Evolutionary conservation across 805 yeast species (phyloP).

Genomic region (Candida vaughaniae): DNA sequence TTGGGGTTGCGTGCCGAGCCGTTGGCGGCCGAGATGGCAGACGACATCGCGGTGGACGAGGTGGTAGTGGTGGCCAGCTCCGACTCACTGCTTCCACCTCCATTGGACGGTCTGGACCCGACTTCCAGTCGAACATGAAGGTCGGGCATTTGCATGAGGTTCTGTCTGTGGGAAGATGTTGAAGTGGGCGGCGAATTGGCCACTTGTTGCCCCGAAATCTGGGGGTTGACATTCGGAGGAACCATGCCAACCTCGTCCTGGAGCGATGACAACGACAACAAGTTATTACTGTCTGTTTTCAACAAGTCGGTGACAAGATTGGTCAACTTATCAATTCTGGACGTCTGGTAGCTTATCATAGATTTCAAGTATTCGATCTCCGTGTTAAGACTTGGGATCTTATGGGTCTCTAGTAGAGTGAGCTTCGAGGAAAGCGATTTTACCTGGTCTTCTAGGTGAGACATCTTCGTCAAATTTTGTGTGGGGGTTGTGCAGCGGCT

Average conservation of each 20-base stretch:
- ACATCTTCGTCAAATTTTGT: too few relatives aligned
- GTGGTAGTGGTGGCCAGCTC: conserved; percentile 43
- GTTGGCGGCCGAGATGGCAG: conserved; percentile 3
- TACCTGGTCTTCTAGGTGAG: conserved; percentile 6
- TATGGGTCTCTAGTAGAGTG: conserved; percentile 28
- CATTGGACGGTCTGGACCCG: too few relatives aligned
- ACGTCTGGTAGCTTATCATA: conserved; percentile 36
- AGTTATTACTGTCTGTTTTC: conserved; percentile 26
- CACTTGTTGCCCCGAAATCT: conserved; percentile 17
- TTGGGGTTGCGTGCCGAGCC: conserved; percentile 13
- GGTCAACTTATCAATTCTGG: conserved; percentile 38
- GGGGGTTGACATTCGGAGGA: background rate
- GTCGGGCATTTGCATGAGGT: too few relatives aligned
- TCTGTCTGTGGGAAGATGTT: too few relatives aligned
- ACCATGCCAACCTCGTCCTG: conserved; percentile 14
- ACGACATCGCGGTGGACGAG: background rate
- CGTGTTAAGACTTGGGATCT: conserved; percentile 21
- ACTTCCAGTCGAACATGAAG: too few relatives aligned
- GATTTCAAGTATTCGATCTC: conserved; percentile 37
- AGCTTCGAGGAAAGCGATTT: conserved; percentile 12
- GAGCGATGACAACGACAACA: conserved; percentile 20
- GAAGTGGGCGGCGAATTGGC: too few relatives aligned
- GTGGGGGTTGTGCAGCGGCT: too few relatives aligned
- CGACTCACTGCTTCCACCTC: too few relatives aligned
- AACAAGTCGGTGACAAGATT: conserved; percentile 31